Conservation (phyloP, 1,284 basidiomycete genomes). For the Moesziomyces antarcticus region DNA sequence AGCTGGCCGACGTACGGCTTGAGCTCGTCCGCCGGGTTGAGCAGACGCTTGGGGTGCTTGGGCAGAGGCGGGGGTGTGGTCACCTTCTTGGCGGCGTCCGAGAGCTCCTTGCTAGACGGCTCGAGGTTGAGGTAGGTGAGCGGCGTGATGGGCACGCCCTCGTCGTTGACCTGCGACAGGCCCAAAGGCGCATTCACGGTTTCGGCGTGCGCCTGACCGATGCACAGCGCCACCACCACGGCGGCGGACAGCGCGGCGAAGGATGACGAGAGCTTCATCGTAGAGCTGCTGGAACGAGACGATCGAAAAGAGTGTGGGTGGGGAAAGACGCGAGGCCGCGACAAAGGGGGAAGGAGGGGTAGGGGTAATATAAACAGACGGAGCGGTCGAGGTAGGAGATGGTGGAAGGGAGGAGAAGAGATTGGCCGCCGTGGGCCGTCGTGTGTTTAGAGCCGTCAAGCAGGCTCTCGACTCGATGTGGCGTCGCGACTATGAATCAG, state of each 20-base stretch:
- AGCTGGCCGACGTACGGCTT: constrained; percentile 25
- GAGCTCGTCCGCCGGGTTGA: constrained; percentile 6
- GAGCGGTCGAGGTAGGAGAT: constrained; percentile 6
- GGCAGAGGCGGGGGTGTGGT: constrained; percentile 36
- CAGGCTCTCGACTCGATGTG: no score
- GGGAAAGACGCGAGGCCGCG: not conserved
- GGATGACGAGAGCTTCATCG: constrained; percentile 39
- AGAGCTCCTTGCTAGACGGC: constrained; percentile 30
- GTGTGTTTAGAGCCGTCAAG: no score
- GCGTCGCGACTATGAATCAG: no score
- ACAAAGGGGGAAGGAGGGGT: not conserved
- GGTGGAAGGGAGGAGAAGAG: constrained; percentile 6
- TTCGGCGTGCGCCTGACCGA: constrained; percentile 39
- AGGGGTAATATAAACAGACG: not conserved
- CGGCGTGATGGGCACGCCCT: constrained; percentile 33
- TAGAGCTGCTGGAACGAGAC: constrained; percentile 5
- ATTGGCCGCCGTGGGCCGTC: no score
- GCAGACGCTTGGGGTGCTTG: constrained; percentile 23
- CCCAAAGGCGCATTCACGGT: constrained; percentile 30
- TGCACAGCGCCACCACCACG: constrained; percentile 34
- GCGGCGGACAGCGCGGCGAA: constrained; percentile 35
- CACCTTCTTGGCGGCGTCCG: constrained; percentile 32
- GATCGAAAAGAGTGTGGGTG: constrained; percentile 28
- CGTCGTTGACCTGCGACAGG: constrained; percentile 41
- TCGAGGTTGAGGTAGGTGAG: constrained; percentile 43